Conservation (phyloP, 1,139 yeast species). For the Blastobotrys persicus region DNA sequence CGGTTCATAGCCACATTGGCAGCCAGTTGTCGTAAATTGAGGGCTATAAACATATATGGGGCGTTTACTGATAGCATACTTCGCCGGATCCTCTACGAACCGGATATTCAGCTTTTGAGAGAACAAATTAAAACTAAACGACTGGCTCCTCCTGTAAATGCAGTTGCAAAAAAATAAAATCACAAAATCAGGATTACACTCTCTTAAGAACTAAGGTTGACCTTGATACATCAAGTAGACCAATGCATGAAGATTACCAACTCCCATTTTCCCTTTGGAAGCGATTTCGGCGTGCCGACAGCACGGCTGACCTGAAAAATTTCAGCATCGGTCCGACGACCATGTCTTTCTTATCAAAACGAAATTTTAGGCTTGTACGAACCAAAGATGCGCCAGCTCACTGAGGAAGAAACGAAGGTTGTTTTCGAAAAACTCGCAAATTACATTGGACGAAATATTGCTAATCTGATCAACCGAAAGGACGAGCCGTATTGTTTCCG, state of each 20-base stretch:
- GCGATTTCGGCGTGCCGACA: no score
- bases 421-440: slow-evolving; percentile 95
- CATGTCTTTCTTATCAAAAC: slow-evolving; percentile 1
- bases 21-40: neutral
- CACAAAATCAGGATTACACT: no score
- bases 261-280: no score
- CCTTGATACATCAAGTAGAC: no score
- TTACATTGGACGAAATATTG: slow-evolving; percentile 91
- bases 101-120: neutral
- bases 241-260: no score
- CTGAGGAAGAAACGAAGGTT: slow-evolving; percentile 95
- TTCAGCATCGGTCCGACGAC: neutral
- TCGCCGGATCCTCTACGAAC: neutral
- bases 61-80: neutral
- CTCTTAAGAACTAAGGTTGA: no score
- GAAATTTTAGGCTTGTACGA: neutral
- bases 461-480: slow-evolving; percentile 80
- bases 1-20: neutral
- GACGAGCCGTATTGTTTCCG: slow-evolving; percentile 94
- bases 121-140: no score
- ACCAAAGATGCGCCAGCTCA: slow-evolving; percentile 76
- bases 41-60: neutral
- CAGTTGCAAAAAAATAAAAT: no score
- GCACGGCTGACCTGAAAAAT: no score
- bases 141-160: no score